A percentile compares a stretch with the other conserved stretches of the same genome.
phyloP scores from a whole-genome alignment of 805 yeast species.

The Candida sakaeoensis region DNA sequence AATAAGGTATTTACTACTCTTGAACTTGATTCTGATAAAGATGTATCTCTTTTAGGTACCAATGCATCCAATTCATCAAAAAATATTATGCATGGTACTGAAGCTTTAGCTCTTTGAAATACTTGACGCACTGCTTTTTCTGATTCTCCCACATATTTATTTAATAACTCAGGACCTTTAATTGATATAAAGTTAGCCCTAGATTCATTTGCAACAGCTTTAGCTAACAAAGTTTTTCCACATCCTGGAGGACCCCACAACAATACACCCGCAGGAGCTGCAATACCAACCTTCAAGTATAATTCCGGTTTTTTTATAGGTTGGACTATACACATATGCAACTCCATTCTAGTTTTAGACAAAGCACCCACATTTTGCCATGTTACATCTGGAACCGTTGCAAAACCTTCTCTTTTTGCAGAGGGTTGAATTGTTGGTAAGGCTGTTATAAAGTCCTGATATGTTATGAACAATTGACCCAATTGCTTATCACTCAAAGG shows the following conservation, averaged over 20 bases:
- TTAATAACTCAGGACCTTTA: slow-evolving; percentile 91
- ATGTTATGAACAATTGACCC: slow-evolving; percentile 68
- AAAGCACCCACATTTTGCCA: slow-evolving; percentile 96
- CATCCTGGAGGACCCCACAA: slow-evolving; percentile 99
- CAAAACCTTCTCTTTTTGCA: slow-evolving; percentile 97
- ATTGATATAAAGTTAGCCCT: slow-evolving; percentile 94
- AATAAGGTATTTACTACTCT: slow-evolving; percentile 92
- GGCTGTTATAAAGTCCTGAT: slow-evolving; percentile 78
- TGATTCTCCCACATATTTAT: slow-evolving; percentile 94
- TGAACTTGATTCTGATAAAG: slow-evolving; percentile 84
- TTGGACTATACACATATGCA: slow-evolving; percentile 96
- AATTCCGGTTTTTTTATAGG: slow-evolving; percentile 92
- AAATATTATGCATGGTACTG: slow-evolving; percentile 90
- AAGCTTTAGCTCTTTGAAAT: slow-evolving; percentile 86
- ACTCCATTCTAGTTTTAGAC: slow-evolving; percentile 72
- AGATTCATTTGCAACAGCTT: slow-evolving; percentile 97
- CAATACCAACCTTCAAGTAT: slow-evolving; percentile 85
- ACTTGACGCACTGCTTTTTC: slow-evolving; percentile 93
- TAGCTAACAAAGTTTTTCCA: slow-evolving; percentile 93
- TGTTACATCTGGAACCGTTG: slow-evolving; percentile 95
- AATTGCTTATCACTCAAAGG: slow-evolving; percentile 76
- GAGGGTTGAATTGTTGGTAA: slow-evolving; percentile 94
- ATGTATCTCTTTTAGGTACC: slow-evolving; percentile 89
- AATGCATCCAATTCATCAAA: slow-evolving; percentile 96
- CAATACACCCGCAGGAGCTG: slow-evolving; percentile 94